Evolutionary conservation across 192 early-diverging fungal genomes (phyloP).

Genomic region (Umbelopsis vinacea): DNA sequence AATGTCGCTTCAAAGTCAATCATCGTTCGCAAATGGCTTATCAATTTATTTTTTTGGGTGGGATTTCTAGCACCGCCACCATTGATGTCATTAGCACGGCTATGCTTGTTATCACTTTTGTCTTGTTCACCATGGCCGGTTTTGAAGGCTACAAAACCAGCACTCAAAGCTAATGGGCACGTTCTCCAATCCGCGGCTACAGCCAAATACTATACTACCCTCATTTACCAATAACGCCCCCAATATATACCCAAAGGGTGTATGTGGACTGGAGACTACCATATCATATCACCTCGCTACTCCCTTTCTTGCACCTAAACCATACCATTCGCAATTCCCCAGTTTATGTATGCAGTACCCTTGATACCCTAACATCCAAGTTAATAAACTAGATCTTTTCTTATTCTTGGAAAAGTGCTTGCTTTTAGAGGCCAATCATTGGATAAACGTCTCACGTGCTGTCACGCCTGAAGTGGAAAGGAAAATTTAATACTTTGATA

Average conservation of each 20-base stretch:
- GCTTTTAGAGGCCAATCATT: no score
- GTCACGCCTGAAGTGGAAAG: no score
- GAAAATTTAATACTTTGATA: no score
- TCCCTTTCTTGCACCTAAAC: neutral
- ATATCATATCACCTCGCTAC: neutral
- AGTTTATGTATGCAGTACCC: neutral
- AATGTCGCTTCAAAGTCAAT: neutral
- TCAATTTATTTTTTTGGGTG: conserved; percentile 34
- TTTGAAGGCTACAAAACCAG: neutral
- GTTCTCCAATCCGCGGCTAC: no score
- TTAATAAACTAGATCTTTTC: no score
- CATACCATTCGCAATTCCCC: neutral
- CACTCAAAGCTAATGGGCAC: neutral
- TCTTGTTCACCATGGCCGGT: conserved; percentile 13
- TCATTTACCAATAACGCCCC: neutral
- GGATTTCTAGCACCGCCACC: conserved; percentile 60
- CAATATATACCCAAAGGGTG: conserved; percentile 15
- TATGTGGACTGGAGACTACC: neutral
- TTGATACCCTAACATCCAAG: neutral
- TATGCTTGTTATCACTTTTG: conserved; percentile 50
- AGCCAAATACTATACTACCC: no score
- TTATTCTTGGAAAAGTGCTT: no score
- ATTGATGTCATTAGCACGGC: conserved; percentile 71
- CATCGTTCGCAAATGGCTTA: neutral
- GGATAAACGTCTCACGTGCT: no score